phyloP scores from a whole-genome alignment of 192 early-diverging fungal species.

The Linnemannia elongata region DNA sequence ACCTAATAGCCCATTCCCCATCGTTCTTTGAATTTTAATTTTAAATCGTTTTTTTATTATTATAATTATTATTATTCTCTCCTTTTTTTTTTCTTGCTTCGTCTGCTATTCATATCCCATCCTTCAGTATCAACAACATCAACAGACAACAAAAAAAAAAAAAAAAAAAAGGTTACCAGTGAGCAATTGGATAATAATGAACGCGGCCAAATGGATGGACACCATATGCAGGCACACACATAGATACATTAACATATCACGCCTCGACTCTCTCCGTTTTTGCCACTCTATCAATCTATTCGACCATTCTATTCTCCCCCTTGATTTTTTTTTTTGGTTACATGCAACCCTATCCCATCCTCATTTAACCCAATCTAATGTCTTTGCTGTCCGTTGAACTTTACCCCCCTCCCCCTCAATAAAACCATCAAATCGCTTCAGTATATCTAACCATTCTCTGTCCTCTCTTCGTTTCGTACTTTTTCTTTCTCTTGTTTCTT shows the following conservation, averaged over 20 bases:
- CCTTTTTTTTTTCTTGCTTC: neutral
- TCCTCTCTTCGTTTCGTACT: neutral
- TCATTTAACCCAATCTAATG: neutral
- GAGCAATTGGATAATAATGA: slow-evolving; percentile 5
- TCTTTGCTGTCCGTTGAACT: neutral
- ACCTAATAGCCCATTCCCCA: slow-evolving; percentile 3
- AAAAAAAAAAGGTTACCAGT: neutral
- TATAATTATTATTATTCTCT: neutral
- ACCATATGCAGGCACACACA: neutral
- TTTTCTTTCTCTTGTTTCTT: neutral
- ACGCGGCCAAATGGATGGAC: neutral
- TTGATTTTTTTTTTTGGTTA: neutral
- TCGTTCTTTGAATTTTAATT: slow-evolving; percentile 10
- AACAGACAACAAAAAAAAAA: no score
- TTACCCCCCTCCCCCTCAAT: neutral
- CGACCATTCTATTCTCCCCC: neutral
- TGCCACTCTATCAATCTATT: neutral
- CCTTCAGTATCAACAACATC: neutral
- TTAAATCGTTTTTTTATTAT: neutral
- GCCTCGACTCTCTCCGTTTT: slow-evolving; percentile 5
- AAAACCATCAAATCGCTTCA: neutral
- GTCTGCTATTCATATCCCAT: neutral
- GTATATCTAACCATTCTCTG: neutral
- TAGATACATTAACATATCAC: neutral
- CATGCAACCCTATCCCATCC: neutral